phyloP scores from a whole-genome alignment of 768 basidiomycete species.

The Lentinula sp. region DNA sequence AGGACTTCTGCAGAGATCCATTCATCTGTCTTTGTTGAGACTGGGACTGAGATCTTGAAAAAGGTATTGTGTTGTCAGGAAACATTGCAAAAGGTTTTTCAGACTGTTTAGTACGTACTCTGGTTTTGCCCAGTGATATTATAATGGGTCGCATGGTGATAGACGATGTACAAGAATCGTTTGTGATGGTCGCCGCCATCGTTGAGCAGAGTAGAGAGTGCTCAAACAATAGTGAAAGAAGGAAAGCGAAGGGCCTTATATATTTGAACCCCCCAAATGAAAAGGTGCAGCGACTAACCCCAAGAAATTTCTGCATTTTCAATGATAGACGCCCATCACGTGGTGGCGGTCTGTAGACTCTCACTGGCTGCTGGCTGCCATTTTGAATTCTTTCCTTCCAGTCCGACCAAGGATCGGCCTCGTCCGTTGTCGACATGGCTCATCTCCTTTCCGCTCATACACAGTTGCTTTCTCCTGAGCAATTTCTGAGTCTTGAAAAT shows the following conservation, averaged over 20 bases:
- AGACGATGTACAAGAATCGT: slow-evolving; percentile 13
- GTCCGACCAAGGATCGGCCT: too few species aligned
- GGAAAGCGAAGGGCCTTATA: background rate
- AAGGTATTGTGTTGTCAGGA: background rate
- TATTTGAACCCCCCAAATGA: background rate
- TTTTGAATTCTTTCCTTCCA: too few species aligned
- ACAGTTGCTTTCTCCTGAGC: too few species aligned
- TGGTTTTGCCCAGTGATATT: slow-evolving; percentile 40
- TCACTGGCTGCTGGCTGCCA: too few species aligned
- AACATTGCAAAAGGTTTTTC: background rate
- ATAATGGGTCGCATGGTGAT: slow-evolving; percentile 46
- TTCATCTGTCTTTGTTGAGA: slow-evolving; percentile 72
- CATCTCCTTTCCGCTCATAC: too few species aligned
- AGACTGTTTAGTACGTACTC: slow-evolving; percentile 31
- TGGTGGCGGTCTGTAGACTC: background rate
- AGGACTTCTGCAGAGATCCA: slow-evolving; percentile 94
- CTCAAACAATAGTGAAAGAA: background rate
- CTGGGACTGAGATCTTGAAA: slow-evolving; percentile 75
- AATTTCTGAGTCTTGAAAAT: too few species aligned
- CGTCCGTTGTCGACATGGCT: too few species aligned
- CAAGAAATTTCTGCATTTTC: background rate
- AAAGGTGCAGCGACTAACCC: background rate
- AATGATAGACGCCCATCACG: background rate
- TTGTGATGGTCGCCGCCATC: slow-evolving; percentile 11
- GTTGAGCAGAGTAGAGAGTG: background rate